Evolutionary conservation across 257 asterid species (phyloP).

Genomic region (Solanum dulcamara): DNA sequence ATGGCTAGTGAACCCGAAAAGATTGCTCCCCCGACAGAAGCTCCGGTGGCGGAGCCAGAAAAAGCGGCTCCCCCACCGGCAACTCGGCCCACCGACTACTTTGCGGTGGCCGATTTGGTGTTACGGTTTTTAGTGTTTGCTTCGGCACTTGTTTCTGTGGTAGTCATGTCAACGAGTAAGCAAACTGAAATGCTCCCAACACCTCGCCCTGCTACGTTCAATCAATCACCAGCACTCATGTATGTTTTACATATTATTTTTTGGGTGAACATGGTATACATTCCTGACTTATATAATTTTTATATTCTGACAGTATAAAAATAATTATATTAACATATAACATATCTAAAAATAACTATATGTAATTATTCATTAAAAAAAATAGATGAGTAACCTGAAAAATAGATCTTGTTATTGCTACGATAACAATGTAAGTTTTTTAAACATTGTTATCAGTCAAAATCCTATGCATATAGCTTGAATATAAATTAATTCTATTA

Average conservation of each 20-base stretch:
- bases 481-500: too few species aligned
- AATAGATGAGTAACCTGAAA: too few species aligned
- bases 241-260: slow-evolving; percentile 13
- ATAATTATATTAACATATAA: neutral
- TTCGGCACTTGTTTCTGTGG: slow-evolving; percentile 38
- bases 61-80: neutral
- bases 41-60: slow-evolving; percentile 1
- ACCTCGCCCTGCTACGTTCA: slow-evolving; percentile 41
- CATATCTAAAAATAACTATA: neutral
- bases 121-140: slow-evolving; percentile 55
- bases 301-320: neutral
- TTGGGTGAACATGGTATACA: neutral
- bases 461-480: too few species aligned
- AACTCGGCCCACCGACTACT: neutral
- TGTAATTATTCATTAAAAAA: neutral
- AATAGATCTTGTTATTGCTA: neutral
- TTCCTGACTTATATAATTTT: too few species aligned
- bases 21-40: slow-evolving; percentile 1
- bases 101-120: slow-evolving; percentile 32
- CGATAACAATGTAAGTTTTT: too few species aligned
- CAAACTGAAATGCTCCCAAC: slow-evolving; percentile 20
- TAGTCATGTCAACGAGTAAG: slow-evolving; percentile 56
- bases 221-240: slow-evolving; percentile 72
- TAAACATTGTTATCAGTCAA: too few species aligned
- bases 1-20: slow-evolving; percentile 1